These are phyloP conservation scores for Heterobasidion parviporum DNA, from an alignment of 1,284 basidiomycete genomes.

Conservation along the genomic window DNA sequence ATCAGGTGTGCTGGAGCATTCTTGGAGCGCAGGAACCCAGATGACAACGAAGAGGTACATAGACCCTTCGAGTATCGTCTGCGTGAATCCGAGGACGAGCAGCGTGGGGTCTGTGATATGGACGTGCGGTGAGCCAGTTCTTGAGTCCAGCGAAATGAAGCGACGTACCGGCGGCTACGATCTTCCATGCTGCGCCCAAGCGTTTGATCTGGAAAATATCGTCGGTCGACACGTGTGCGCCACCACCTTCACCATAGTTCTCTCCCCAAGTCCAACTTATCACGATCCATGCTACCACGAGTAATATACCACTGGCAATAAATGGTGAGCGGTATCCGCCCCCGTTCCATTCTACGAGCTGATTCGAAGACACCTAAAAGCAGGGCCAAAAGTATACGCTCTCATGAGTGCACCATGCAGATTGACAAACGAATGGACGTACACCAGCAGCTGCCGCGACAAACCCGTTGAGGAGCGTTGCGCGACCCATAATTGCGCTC, in stretches of 20 bases:
- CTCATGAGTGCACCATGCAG: conserved; percentile 13
- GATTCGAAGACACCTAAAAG: conserved; percentile 12
- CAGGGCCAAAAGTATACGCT: too few species aligned
- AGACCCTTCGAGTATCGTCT: conserved; percentile 73
- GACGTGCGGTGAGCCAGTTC: not conserved
- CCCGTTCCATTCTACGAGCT: conserved; percentile 15
- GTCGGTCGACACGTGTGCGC: conserved; percentile 15
- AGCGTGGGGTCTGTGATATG: conserved; percentile 43
- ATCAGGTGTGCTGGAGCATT: conserved; percentile 31
- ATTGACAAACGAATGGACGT: conserved; percentile 1
- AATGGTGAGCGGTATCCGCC: conserved; percentile 50
- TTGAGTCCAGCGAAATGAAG: not conserved
- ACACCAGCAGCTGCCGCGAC: conserved; percentile 62
- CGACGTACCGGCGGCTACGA: conserved; percentile 42
- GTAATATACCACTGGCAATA: conserved; percentile 47
- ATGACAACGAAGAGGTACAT: conserved; percentile 80
- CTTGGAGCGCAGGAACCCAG: conserved; percentile 70
- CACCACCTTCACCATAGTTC: conserved; percentile 51
- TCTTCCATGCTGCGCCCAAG: conserved; percentile 48
- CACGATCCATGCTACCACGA: conserved; percentile 45
- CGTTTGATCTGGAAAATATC: conserved; percentile 45
- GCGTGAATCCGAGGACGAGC: conserved; percentile 61
- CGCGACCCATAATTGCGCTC: conserved; percentile 60
- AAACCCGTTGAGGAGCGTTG: conserved; percentile 63
- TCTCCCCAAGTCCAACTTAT: conserved; percentile 57